phyloP scores from a whole-genome alignment of 202 grass and related monocot species.

The Miscanthus sacchariflorus region DNA sequence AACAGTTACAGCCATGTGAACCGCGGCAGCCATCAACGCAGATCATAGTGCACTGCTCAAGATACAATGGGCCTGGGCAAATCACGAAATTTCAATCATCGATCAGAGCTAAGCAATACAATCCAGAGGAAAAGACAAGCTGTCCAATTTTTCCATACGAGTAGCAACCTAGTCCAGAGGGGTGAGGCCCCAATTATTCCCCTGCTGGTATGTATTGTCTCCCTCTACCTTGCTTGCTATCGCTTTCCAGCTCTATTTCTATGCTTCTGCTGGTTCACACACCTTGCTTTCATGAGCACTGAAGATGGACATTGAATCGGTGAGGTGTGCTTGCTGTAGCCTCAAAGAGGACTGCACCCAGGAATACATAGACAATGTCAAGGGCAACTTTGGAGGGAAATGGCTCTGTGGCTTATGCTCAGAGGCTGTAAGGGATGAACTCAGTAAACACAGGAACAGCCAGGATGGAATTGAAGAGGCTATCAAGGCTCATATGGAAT shows the following conservation, averaged over 20 bases:
- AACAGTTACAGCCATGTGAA: constrained; percentile 50
- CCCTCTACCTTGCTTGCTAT: constrained; percentile 25
- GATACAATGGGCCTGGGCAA: constrained; percentile 55
- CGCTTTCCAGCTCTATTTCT: constrained; percentile 37
- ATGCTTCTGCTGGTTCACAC: background rate
- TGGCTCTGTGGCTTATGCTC: constrained; percentile 88
- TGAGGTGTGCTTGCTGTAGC: constrained; percentile 68
- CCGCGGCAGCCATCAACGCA: constrained; percentile 22
- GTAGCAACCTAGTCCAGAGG: constrained; percentile 43
- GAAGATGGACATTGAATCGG: constrained; percentile 62
- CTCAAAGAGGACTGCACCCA: constrained; percentile 80
- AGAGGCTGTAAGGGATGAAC: constrained; percentile 64
- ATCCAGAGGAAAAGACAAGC: constrained; percentile 37
- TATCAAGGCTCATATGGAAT: constrained; percentile 64
- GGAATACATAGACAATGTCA: constrained; percentile 73
- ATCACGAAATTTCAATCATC: constrained; percentile 52
- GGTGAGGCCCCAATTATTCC: constrained; percentile 39
- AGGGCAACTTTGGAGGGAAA: constrained; percentile 68
- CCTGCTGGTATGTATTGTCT: constrained; percentile 4
- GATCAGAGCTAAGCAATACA: constrained; percentile 44
- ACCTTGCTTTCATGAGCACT: constrained; percentile 22
- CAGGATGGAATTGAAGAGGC: constrained; percentile 53
- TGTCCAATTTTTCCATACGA: constrained; percentile 35
- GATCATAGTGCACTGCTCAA: constrained; percentile 49
- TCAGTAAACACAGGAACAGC: constrained; percentile 21